A percentile compares a stretch with the other conserved stretches of the same genome.
These are phyloP conservation scores for Vanderwaltozyma yarrowii DNA, from an alignment of 805 yeast species.

Conservation along the genomic window DNA sequence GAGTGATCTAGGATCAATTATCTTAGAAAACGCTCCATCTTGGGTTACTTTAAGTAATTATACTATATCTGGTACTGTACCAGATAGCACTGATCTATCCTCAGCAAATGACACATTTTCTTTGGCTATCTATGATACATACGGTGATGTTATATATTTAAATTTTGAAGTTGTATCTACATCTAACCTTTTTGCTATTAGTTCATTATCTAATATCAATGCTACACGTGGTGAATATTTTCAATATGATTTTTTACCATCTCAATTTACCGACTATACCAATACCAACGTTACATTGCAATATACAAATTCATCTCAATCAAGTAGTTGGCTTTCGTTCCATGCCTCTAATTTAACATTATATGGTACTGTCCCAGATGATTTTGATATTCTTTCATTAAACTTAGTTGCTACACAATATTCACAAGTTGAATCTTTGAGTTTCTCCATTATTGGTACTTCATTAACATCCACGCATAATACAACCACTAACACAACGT, in stretches of 20 bases:
- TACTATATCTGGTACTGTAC: slow-evolving; percentile 47
- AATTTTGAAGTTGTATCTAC: slow-evolving; percentile 48
- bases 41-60: slow-evolving; percentile 43
- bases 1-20: slow-evolving; percentile 46
- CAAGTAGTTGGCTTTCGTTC: slow-evolving; percentile 56
- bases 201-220: slow-evolving; percentile 45
- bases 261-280: slow-evolving; percentile 46
- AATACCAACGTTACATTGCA: slow-evolving; percentile 40
- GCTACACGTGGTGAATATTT: slow-evolving; percentile 60
- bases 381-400: slow-evolving; percentile 34
- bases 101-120: slow-evolving; percentile 33
- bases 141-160: slow-evolving; percentile 48
- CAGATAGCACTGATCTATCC: slow-evolving; percentile 29
- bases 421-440: slow-evolving; percentile 30
- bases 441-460: slow-evolving; percentile 47
- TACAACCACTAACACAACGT: slow-evolving; percentile 7
- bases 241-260: slow-evolving; percentile 41
- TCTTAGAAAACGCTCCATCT: slow-evolving; percentile 43
- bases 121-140: slow-evolving; percentile 48
- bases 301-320: slow-evolving; percentile 27
- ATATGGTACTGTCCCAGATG: slow-evolving; percentile 52
- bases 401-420: slow-evolving; percentile 33
- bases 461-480: slow-evolving; percentile 1
- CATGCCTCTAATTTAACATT: slow-evolving; percentile 53
- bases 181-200: slow-evolving; percentile 45